These are phyloP conservation scores for Sphaceloma murrayae DNA, from an alignment of 2,329 filamentous ascomycete genomes.

Conservation along the genomic window DNA sequence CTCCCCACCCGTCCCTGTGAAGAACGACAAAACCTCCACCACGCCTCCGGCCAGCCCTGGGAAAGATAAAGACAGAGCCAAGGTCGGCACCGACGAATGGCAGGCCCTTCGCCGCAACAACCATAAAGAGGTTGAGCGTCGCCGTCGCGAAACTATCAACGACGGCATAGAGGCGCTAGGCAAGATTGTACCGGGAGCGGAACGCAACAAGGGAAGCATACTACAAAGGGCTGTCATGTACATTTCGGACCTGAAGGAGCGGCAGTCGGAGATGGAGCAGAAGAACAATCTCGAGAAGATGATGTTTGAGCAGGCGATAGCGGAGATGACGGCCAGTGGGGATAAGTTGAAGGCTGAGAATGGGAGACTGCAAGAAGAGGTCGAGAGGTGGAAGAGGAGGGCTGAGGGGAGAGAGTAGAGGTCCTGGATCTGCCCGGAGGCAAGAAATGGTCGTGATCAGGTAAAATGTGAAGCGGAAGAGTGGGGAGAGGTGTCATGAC, in stretches of 20 bases:
- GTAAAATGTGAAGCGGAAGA: neutral
- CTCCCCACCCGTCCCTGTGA: neutral
- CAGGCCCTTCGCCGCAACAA: constrained; percentile 96
- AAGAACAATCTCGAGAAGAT: constrained; percentile 90
- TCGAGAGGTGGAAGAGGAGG: constrained; percentile 64
- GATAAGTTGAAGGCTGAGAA: constrained; percentile 78
- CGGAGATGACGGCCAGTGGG: constrained; percentile 76
- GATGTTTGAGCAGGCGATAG: constrained; percentile 77
- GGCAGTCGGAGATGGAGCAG: constrained; percentile 87
- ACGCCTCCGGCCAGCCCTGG: neutral
- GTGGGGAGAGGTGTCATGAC: neutral
- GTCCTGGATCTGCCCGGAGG: neutral
- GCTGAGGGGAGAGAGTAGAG: constrained; percentile 1
- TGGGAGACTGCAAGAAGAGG: constrained; percentile 65
- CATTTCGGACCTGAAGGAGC: constrained; percentile 89
- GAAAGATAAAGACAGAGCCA: constrained; percentile 51
- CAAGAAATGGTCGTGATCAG: neutral
- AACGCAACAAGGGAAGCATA: constrained; percentile 98
- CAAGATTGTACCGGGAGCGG: constrained; percentile 93
- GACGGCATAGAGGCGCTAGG: constrained; percentile 97
- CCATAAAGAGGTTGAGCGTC: constrained; percentile 98
- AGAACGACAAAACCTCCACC: neutral
- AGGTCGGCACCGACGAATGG: constrained; percentile 96
- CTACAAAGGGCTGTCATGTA: constrained; percentile 87
- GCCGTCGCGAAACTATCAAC: constrained; percentile 94